Evolutionary conservation across 495 filamentous ascomycete species (phyloP).

Genomic region (Rusavskia elegans): DNA sequence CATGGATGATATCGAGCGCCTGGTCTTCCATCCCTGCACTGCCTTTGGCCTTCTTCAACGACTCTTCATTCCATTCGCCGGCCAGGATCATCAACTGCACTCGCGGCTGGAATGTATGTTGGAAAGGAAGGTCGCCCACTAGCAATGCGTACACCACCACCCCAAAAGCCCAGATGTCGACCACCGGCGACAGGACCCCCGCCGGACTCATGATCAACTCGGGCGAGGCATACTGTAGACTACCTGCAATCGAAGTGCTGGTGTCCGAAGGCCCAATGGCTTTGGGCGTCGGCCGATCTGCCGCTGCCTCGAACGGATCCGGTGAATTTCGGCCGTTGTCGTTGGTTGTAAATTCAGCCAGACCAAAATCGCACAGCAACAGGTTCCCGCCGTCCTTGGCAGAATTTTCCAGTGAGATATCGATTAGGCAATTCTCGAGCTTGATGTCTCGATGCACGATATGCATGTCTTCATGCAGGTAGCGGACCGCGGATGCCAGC

Average conservation of each 20-base stretch:
- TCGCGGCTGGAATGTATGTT: conserved; percentile 41
- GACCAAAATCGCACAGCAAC: conserved; percentile 59
- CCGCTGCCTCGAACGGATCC: conserved; percentile 32
- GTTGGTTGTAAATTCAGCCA: conserved; percentile 52
- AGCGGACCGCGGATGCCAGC: conserved; percentile 52
- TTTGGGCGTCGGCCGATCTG: conserved; percentile 28
- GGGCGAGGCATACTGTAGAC: conserved; percentile 51
- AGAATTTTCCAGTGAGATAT: conserved; percentile 32
- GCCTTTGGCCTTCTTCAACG: conserved; percentile 19
- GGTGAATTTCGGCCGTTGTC: conserved; percentile 28
- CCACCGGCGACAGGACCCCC: conserved; percentile 35
- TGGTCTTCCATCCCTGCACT: conserved; percentile 19
- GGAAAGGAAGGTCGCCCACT: conserved; percentile 53
- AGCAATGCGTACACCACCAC: conserved; percentile 48
- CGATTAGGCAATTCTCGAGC: conserved; percentile 61
- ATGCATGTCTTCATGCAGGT: conserved; percentile 56
- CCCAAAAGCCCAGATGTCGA: conserved; percentile 62
- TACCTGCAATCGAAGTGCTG: conserved; percentile 41
- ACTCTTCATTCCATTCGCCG: conserved; percentile 43
- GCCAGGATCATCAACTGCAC: conserved; percentile 42
- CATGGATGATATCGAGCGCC: conserved; percentile 33
- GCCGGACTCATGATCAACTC: conserved; percentile 35
- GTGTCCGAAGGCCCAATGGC: conserved; percentile 40
- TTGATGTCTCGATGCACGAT: conserved; percentile 65
- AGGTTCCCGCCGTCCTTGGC: conserved; percentile 38